Conservation (phyloP, 169 alveolate genomes). For the Plasmodium reichenowi region DNA sequence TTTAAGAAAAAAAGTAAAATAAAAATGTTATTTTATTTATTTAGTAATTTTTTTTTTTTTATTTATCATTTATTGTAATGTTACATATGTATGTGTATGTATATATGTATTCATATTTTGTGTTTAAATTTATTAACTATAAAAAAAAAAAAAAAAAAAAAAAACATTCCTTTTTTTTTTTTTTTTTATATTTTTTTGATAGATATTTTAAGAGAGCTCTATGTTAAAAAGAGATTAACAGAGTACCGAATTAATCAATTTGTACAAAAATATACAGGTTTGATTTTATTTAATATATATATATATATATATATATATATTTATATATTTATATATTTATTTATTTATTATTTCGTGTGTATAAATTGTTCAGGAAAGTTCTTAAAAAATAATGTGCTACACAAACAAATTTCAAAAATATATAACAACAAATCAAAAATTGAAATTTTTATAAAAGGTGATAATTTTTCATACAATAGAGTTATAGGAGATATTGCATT, state of each 20-base stretch:
- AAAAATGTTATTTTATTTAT: background rate
- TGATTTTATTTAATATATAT: background rate
- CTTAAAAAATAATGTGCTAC: constrained; percentile 17
- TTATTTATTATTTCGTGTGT: background rate
- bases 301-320: too few relatives aligned
- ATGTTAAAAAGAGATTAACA: constrained; percentile 22
- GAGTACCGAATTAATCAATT: constrained; percentile 25
- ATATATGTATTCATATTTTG: background rate
- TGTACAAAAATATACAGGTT: constrained; percentile 61
- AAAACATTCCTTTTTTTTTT: too few relatives aligned
- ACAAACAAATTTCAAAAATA: constrained; percentile 29
- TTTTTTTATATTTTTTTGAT: background rate
- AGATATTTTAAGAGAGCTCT: constrained; percentile 55
- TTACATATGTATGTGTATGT: background rate
- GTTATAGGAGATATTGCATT: constrained; percentile 56
- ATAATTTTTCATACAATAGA: constrained; percentile 6
- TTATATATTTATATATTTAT: background rate
- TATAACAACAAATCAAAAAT: constrained; percentile 31
- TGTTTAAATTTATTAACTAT: background rate
- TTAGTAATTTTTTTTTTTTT: background rate
- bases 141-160: background rate
- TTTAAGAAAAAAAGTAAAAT: constrained; percentile 33
- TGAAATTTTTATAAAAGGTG: constrained; percentile 46
- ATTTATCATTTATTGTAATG: constrained; percentile 1
- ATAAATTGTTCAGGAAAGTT: constrained; percentile 23